These are phyloP conservation scores for Rosa rugosa DNA, from an alignment of 306 rosid species.

Conservation along the genomic window DNA sequence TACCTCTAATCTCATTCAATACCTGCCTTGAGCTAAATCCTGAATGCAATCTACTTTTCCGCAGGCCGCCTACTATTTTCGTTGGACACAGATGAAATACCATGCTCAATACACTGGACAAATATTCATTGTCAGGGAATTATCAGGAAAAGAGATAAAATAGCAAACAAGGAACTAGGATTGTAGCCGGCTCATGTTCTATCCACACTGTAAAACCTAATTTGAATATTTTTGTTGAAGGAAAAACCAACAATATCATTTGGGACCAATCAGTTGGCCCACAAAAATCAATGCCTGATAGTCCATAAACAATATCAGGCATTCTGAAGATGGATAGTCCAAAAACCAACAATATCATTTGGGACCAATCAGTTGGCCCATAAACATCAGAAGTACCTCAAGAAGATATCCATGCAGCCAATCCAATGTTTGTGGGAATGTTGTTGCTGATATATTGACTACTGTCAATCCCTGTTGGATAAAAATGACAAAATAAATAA, in stretches of 20 bases:
- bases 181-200: background rate
- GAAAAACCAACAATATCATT: background rate
- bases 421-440: conserved; percentile 91
- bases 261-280: background rate
- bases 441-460: conserved; percentile 83
- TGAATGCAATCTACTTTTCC: conserved; percentile 12
- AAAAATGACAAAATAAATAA: conserved; percentile 9
- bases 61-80: conserved; percentile 14
- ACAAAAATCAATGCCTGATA: background rate
- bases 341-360: background rate
- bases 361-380: background rate
- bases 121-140: background rate
- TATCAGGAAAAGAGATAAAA: background rate
- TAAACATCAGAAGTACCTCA: conserved; percentile 46
- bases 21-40: conserved; percentile 15
- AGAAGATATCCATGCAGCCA: conserved; percentile 88
- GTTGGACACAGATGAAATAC: conserved; percentile 33
- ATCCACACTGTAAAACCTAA: background rate
- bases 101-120: conserved; percentile 46
- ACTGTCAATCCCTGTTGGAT: conserved; percentile 76
- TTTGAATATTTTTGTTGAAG: background rate
- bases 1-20: background rate
- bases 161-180: background rate
- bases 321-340: too few species aligned
- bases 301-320: too few species aligned